These are phyloP conservation scores for Blastomyces percursus DNA, from an alignment of 2,329 filamentous ascomycete genomes.

Conservation along the genomic window DNA sequence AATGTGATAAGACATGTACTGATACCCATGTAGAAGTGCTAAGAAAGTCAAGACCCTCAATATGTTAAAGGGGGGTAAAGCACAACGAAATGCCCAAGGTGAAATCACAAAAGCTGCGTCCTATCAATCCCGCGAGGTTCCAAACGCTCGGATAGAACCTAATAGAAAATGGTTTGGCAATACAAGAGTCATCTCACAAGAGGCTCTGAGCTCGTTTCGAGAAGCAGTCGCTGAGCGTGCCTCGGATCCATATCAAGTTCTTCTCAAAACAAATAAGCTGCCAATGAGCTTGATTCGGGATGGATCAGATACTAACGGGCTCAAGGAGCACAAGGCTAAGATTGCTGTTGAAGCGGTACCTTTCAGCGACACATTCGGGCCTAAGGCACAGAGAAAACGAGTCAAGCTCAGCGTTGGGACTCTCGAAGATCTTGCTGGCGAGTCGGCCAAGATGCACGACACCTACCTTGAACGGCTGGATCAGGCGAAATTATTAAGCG, in stretches of 20 bases:
- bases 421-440: constrained; percentile 69
- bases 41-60: constrained; percentile 85
- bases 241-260: constrained; percentile 80
- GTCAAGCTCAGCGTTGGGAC: constrained; percentile 78
- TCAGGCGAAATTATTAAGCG: constrained; percentile 64
- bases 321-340: constrained; percentile 89
- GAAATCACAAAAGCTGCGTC: constrained; percentile 74
- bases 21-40: constrained; percentile 42
- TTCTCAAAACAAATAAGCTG: constrained; percentile 95
- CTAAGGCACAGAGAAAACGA: constrained; percentile 84
- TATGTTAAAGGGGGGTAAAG: constrained; percentile 79
- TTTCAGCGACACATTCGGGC: constrained; percentile 81
- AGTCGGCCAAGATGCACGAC: constrained; percentile 70
- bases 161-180: constrained; percentile 98
- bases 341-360: constrained; percentile 81
- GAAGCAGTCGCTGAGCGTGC: constrained; percentile 85
- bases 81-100: constrained; percentile 69
- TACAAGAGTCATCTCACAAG: constrained; percentile 79
- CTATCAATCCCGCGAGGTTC: constrained; percentile 72
- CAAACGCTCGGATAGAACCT: constrained; percentile 79
- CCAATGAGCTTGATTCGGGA: constrained; percentile 91
- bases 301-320: constrained; percentile 61
- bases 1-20: background rate
- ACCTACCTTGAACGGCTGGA: constrained; percentile 71
- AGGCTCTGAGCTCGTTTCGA: constrained; percentile 75